Evolutionary conservation across 495 filamentous ascomycete genomes (phyloP), one percentile per base, ranked within the genome.

Genomic region (Penicillium canescens): DNA sequence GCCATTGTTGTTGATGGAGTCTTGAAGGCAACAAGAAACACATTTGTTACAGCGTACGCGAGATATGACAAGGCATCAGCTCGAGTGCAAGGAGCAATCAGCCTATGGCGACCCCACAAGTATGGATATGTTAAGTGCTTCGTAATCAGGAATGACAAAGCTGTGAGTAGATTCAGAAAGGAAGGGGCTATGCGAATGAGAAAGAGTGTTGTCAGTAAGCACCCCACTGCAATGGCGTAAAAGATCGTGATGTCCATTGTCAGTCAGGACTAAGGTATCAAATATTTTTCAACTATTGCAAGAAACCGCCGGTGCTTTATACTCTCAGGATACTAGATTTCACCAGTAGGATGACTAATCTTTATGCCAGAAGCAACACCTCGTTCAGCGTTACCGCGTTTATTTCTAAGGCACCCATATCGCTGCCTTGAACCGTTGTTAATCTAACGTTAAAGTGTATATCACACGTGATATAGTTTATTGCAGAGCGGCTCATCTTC

Each of bases 11-110:
- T 11, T 41, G 42, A 47, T 37, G 26, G 37, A 3, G 24, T 12
- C 18, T 52, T 42, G 23, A 57, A 57, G 18, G 38, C n/a, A 48
- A 52, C 26, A 23, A 57, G 46, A 16, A 52, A 52, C 26, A 57
- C n/a, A 38, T 57, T 52, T 7, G 36, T 20, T 42, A 38, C 44
- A 2, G 38, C 36, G 13, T 57, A 57, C 10, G 33, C 10, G 10
- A 47, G 1, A 23, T 48, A 36, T 26, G 24, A 26, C 24, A 26
- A 26, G 24, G 24, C 24, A 26, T 52, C 31, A 18, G 55, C 48
- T 48, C 48, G 40, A 43, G 48, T 52, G 36, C 37, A 57, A 37
- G 49, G 55, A 40, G 42, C n/a, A 43, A 38, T 14, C 16, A 57
- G 20, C 47, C 35, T 47, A 21, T 52, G 42, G 14, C 48, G 48